phyloP scores from a whole-genome alignment of 179 eudicot species.

The Silene vulgaris region DNA sequence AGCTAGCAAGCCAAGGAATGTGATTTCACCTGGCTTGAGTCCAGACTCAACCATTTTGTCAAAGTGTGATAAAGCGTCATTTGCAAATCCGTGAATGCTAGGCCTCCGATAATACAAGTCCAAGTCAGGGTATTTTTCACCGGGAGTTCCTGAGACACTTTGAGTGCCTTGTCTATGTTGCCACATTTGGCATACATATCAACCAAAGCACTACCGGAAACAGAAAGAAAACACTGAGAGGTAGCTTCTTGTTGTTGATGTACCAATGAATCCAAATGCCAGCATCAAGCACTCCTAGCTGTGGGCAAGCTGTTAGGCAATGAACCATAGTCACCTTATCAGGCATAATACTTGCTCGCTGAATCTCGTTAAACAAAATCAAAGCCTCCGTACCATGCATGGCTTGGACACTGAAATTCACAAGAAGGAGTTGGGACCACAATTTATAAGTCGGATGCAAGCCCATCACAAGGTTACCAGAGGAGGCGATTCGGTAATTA shows the following conservation, averaged over 20 bases:
- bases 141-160: slow-evolving; percentile 55
- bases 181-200: slow-evolving; percentile 98
- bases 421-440: slow-evolving; percentile 71
- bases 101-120: slow-evolving; percentile 65
- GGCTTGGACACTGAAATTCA: slow-evolving; percentile 87
- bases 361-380: slow-evolving; percentile 67
- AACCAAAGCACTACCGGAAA: slow-evolving; percentile 76
- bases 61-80: slow-evolving; percentile 56
- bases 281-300: slow-evolving; percentile 72
- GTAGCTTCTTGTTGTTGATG: slow-evolving; percentile 48
- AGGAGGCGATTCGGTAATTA: slow-evolving; percentile 65
- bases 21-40: slow-evolving; percentile 63
- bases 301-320: slow-evolving; percentile 76
- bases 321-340: slow-evolving; percentile 72
- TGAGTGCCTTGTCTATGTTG: slow-evolving; percentile 59
- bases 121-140: slow-evolving; percentile 60
- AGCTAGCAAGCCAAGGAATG: slow-evolving; percentile 64
- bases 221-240: slow-evolving; percentile 51
- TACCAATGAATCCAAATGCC: slow-evolving; percentile 75
- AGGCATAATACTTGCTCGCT: slow-evolving; percentile 40
- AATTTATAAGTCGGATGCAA: slow-evolving; percentile 84
- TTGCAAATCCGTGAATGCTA: slow-evolving; percentile 67
- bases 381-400: slow-evolving; percentile 58
- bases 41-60: slow-evolving; percentile 57
- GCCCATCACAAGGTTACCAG: slow-evolving; percentile 79